Evolutionary conservation across 2,329 filamentous ascomycete species (phyloP), one percentile per base, ranked within the genome.

Genomic region (Leptographium galeiforme): DNA sequence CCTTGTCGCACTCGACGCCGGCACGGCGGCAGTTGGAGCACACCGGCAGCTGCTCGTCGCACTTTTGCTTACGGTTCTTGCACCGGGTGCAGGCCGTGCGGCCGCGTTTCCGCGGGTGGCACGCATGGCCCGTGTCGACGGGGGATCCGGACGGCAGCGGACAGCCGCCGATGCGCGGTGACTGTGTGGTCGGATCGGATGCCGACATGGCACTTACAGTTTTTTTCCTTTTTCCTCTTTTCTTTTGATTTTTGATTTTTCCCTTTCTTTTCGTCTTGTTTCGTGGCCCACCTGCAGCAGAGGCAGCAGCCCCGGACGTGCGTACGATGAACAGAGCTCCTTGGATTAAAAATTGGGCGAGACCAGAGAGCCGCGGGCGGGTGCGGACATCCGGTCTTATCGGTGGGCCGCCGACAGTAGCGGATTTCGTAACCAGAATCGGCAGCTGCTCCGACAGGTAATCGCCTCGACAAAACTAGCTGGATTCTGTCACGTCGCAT

Each of bases 41-140:
- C 18, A 44, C 51, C 16, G 54, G 54, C 25, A 53, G 38, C 48
- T 48, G 46, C 33, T 51, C 54, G 19, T 53, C 54, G 38, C 54
- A 50, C 48, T 55, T 55, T 19, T 55, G 86, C 60, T 91, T 86
- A 41, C 89, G 78, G 12, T 87, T 75, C 56, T 83, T 95, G 89
- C 0, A 87, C 79, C 1, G 88, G 88, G 62, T 80, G 78, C 50
- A 95, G 71, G 0, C 89, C 88, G 59, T 95, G 87, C 25, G 95
- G 71, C 44, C 89, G 75, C 72, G 48, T 16, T 53, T 88, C 79
- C 62, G 79, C 19, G 80, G 72, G 95, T 94, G 33, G 36, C 8
- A 6, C 34, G 47, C 18, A 25, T 39, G 25, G 25, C 25, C 25
- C 25, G 25, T 25, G 25, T 25, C 18, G 10, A n/a, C 47, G n/a